Evolutionary conservation across 2,329 filamentous ascomycete genomes (phyloP).

Genomic region (Aspergillus uvarum): DNA sequence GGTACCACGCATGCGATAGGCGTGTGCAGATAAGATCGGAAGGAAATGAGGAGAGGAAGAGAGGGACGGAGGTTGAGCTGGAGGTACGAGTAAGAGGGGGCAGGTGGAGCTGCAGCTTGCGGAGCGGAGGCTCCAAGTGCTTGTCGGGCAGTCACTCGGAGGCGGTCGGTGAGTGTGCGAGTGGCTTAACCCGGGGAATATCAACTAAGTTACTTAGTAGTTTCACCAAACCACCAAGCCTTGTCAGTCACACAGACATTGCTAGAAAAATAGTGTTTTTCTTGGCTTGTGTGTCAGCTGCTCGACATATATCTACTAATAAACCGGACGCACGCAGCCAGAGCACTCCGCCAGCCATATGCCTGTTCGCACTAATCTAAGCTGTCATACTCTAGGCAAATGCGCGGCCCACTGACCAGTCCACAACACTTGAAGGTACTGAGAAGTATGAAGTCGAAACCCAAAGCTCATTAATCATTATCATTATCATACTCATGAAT

Average conservation of each 20-base stretch:
- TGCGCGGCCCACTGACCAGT: background rate
- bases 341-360: background rate
- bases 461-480: background rate
- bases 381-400: background rate
- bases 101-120: constrained; percentile 2
- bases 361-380: too few relatives aligned
- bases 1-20: background rate
- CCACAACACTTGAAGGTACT: background rate
- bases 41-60: background rate
- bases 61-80: background rate
- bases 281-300: background rate
- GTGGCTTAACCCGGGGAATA: background rate
- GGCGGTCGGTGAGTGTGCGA: constrained; percentile 1
- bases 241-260: background rate
- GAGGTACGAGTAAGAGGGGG: background rate
- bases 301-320: background rate
- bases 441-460: background rate
- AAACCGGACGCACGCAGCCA: background rate
- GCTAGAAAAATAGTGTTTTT: background rate
- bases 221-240: background rate
- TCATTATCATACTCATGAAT: background rate
- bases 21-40: background rate
- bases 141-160: constrained; percentile 4
- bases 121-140: background rate
- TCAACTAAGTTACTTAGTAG: background rate